Conservation (phyloP, 2,329 filamentous ascomycete genomes). For the Fusarium euwallaceae region DNA sequence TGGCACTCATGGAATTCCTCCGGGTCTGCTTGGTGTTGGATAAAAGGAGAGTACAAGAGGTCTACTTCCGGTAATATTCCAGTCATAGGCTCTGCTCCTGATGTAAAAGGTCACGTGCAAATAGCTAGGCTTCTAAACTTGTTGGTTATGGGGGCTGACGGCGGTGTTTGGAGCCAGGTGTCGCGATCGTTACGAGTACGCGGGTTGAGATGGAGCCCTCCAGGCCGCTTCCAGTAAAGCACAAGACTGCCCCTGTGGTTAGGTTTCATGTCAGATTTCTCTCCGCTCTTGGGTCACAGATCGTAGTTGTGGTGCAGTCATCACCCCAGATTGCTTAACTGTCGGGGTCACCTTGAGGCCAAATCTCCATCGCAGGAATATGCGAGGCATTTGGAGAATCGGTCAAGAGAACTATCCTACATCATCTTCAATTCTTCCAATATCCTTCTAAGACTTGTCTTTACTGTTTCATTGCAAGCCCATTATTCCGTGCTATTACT, state of each 20-base stretch:
- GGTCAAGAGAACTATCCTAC: too few relatives aligned
- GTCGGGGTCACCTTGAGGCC: neutral
- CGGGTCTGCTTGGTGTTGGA: neutral
- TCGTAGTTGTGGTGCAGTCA: neutral
- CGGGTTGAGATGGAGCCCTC: too few relatives aligned
- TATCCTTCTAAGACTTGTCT: fast-evolving
- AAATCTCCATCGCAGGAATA: neutral
- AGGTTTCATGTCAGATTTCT: neutral
- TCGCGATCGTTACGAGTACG: too few relatives aligned
- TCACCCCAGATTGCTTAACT: neutral
- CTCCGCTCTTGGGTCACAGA: neutral
- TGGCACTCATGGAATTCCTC: too few relatives aligned
- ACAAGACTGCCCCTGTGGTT: too few relatives aligned
- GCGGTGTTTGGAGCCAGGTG: too few relatives aligned
- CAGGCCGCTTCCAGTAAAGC: too few relatives aligned
- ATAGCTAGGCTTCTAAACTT: too few relatives aligned
- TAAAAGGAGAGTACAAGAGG: neutral
- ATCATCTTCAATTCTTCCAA: neutral
- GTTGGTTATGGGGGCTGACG: too few relatives aligned
- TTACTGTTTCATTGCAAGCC: neutral
- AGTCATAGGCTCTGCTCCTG: too few relatives aligned
- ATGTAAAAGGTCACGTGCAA: too few relatives aligned
- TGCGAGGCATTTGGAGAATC: neutral
- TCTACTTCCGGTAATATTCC: fast-evolving
- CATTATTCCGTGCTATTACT: neutral